Conservation (phyloP, 2,329 filamentous ascomycete species). For the Apiospora hydei region DNA sequence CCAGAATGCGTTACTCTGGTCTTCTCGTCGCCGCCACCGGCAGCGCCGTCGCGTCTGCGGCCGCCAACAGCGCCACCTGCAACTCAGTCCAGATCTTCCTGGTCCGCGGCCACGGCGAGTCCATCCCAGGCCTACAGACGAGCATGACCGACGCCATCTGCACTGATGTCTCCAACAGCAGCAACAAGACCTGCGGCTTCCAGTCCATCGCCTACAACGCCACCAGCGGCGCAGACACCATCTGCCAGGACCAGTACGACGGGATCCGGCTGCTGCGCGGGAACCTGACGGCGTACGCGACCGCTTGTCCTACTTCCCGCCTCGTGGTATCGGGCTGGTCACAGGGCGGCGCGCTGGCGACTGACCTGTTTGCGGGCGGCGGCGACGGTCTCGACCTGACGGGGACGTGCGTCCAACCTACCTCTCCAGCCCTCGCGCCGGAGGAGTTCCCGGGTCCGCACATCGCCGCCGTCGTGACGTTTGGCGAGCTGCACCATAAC, state of each 20-base stretch:
- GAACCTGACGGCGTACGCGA: constrained; percentile 12
- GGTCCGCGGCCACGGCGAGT: constrained; percentile 18
- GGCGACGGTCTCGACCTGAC: constrained; percentile 13
- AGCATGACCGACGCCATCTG: constrained; percentile 8
- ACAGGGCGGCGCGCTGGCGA: constrained; percentile 16
- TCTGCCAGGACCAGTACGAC: constrained; percentile 15
- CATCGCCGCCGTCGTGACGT: constrained; percentile 18
- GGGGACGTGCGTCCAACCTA: constrained; percentile 3
- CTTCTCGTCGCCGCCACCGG: not conserved
- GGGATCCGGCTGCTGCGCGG: not conserved
- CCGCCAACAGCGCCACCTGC: not conserved
- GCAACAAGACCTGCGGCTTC: not conserved
- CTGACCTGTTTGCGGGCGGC: constrained; percentile 14
- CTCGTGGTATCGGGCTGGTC: constrained; percentile 20
- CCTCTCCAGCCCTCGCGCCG: not conserved
- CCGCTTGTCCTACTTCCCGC: not conserved
- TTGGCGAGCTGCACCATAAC: constrained; percentile 24
- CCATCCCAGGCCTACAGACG: constrained; percentile 4
- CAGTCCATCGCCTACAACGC: constrained; percentile 21
- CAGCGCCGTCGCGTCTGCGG: not conserved
- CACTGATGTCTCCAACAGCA: not conserved
- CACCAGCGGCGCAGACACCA: not conserved
- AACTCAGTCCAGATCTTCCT: constrained; percentile 20
- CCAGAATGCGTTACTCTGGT: not conserved
- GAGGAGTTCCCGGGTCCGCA: not conserved